Evolutionary conservation across 176 grass and related monocot species (phyloP), one percentile per base, ranked within the genome.

Genomic region (Carex littledalei): DNA sequence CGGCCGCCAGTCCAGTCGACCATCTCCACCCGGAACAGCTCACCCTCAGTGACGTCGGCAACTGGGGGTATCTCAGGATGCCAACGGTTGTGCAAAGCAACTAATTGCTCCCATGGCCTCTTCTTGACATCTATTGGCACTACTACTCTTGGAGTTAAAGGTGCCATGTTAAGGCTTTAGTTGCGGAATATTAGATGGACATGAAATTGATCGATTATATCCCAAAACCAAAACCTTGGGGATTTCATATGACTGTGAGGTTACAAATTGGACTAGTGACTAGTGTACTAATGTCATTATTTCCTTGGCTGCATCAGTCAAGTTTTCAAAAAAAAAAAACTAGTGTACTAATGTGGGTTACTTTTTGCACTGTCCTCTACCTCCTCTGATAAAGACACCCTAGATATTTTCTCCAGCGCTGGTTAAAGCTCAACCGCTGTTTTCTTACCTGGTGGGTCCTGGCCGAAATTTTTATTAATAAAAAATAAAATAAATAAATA

Each of bases 31-130:
- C 88, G 88, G 81, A 95, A 95, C 16, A 98, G 31, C 85, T 95
- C 95, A 66, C 95, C 91, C 86, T 94, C 89, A 2, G 62, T 90
- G 80, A 94, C 91, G 85, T 98, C 84, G 77, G 93, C 93, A 78
- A 95, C 87, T 9, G 93, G 83, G 60, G 93, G 93, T 68, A 98
- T 98, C 55, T 92, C 85, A 1, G 88, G 91, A 86, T 98, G 95
- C 95, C 93, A 98, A 18, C 91, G 91, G 59, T 94, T 95, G 81
- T 98, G 93, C 14, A 95, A 90, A 62, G 90, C 91, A 83, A 98
- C 69, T 62, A 84, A 87, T 67, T 98, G 93, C 54, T 95, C 88
- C 91, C 90, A 91, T 81, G 95, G 96, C 83, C 87, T 81, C 86
- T 98, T 98, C 84, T 92, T 94, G 82, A 95, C 86, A 81, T 98